A percentile compares a stretch with the other conserved stretches of the same genome.
These are phyloP conservation scores for Nemania serpens DNA, from an alignment of 2,329 filamentous ascomycete genomes.

Conservation along the genomic window DNA sequence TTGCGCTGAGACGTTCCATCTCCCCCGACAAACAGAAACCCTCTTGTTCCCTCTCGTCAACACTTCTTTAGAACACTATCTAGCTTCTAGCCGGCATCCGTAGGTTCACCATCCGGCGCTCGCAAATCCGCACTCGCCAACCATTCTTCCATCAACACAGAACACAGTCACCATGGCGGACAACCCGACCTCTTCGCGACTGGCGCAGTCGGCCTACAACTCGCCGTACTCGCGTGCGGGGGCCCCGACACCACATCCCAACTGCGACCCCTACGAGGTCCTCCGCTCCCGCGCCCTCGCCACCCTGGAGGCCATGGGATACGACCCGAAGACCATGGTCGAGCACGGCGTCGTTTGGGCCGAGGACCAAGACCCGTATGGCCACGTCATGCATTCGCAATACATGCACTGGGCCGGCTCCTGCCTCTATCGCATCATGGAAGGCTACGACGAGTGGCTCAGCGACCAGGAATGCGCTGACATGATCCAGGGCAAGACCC, in stretches of 20 bases:
- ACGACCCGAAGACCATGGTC: slow-evolving; percentile 1
- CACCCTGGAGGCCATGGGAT: not conserved
- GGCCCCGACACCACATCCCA: not conserved
- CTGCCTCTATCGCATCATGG: not conserved
- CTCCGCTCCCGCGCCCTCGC: not conserved
- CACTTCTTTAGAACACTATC: no score
- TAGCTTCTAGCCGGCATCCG: no score
- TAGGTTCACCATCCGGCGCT: no score
- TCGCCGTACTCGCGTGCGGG: not conserved
- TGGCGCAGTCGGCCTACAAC: not conserved
- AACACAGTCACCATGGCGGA: not conserved
- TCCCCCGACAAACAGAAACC: no score
- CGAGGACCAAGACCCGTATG: not conserved
- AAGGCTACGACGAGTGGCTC: not conserved
- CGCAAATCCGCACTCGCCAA: no score
- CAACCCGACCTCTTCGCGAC: not conserved
- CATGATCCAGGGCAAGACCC: not conserved
- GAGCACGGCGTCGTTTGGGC: not conserved
- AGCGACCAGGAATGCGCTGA: not conserved
- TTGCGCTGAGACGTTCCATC: no score
- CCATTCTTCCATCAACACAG: not conserved
- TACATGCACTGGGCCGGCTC: not conserved
- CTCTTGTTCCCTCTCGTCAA: no score
- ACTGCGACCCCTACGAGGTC: not conserved
- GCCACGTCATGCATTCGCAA: not conserved